phyloP scores from a whole-genome alignment of 106 monocot genomes.

The Narthecium ossifragum region DNA sequence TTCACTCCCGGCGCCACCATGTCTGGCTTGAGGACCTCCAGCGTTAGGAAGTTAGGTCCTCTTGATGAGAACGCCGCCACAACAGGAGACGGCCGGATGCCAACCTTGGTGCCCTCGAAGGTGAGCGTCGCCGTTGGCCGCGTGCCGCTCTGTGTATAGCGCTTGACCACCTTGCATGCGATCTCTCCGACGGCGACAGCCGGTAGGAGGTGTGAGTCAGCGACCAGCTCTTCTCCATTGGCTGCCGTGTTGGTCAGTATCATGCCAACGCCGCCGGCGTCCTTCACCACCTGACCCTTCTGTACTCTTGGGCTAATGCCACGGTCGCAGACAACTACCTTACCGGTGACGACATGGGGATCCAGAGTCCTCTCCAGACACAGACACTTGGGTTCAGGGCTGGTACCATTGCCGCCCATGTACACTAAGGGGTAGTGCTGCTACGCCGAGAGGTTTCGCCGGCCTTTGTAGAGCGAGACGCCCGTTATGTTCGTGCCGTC shows the following conservation, averaged over 20 bases:
- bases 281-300: no score
- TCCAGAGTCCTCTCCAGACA: background rate
- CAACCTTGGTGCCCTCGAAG: background rate
- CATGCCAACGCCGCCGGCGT: no score
- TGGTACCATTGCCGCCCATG: background rate
- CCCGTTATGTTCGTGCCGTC: background rate
- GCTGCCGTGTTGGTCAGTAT: no score
- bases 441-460: background rate
- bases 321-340: background rate
- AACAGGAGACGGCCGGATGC: background rate
- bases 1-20: no score
- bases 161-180: background rate
- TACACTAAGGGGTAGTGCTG: background rate
- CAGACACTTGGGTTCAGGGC: background rate
- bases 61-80: background rate
- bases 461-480: background rate
- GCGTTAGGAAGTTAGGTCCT: background rate
- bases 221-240: no score
- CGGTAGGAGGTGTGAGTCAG: background rate
- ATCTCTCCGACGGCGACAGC: background rate
- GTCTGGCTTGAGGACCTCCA: background rate
- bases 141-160: background rate
- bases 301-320: background rate
- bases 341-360: background rate
- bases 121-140: background rate